These are phyloP conservation scores for Tulasnella sp. DNA, from an alignment of 768 basidiomycete species.

Conservation along the genomic window DNA sequence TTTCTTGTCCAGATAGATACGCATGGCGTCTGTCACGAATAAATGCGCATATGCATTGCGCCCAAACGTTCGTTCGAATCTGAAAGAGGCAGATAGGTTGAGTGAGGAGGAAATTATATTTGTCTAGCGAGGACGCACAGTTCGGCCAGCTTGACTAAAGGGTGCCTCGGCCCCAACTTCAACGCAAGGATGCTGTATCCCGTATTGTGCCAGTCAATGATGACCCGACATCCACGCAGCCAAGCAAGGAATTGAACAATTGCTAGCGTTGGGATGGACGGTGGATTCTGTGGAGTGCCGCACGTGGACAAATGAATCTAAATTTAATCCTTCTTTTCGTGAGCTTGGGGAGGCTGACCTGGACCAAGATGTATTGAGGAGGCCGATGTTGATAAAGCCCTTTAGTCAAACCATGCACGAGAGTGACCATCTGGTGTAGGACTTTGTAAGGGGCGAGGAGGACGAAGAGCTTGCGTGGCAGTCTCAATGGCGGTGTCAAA, in stretches of 20 bases:
- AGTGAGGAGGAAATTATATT: neutral
- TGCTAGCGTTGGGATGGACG: conserved; percentile 86
- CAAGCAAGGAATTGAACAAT: conserved; percentile 64
- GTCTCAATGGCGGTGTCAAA: conserved; percentile 49
- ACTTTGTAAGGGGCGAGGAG: conserved; percentile 67
- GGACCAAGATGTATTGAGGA: conserved; percentile 79
- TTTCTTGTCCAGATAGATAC: conserved; percentile 48
- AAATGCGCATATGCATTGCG: conserved; percentile 74
- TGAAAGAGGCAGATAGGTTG: conserved; percentile 26
- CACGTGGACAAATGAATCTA: neutral
- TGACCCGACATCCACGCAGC: conserved; percentile 66
- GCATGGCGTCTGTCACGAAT: conserved; percentile 89
- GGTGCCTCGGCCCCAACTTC: conserved; percentile 56
- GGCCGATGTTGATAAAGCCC: conserved; percentile 41
- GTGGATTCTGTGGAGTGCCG: conserved; percentile 62
- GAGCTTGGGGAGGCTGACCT: conserved; percentile 40
- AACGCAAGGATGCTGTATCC: conserved; percentile 88
- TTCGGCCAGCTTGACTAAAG: conserved; percentile 61
- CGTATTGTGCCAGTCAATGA: conserved; percentile 99
- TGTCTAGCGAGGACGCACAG: conserved; percentile 38
- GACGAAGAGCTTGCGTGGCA: conserved; percentile 54
- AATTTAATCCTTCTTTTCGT: no score
- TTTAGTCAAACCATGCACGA: conserved; percentile 52
- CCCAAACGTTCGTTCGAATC: conserved; percentile 80
- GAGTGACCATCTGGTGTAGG: conserved; percentile 48